These are phyloP conservation scores for Macadamia tetraphylla DNA, from an alignment of 164 flowering plant species.

Conservation along the genomic window DNA sequence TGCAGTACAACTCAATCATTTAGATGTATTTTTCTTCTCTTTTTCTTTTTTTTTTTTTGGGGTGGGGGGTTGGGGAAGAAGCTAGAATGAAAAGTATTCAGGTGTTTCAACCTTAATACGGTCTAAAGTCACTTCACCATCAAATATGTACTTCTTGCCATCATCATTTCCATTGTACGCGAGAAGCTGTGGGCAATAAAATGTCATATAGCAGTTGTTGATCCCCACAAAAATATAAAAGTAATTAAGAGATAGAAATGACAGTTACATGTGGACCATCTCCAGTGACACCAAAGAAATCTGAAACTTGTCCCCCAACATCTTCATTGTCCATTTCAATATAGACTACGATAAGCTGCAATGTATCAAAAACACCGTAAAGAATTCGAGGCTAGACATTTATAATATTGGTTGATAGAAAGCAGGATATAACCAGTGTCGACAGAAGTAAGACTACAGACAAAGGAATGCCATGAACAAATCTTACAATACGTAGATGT, in stretches of 20 bases:
- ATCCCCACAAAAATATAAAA: slow-evolving; percentile 4
- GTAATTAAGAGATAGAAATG: background rate
- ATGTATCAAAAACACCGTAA: background rate
- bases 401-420: background rate
- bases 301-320: slow-evolving; percentile 82
- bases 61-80: background rate
- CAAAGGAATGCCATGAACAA: too few relatives aligned
- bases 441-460: too few relatives aligned
- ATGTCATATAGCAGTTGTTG: background rate
- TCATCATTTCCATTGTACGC: slow-evolving; percentile 79
- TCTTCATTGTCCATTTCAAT: slow-evolving; percentile 84
- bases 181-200: slow-evolving; percentile 42
- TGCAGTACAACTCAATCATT: background rate
- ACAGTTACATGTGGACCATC: slow-evolving; percentile 53
- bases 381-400: background rate
- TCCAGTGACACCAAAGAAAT: slow-evolving; percentile 78
- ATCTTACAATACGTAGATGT: too few relatives aligned
- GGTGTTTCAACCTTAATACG: slow-evolving; percentile 54
- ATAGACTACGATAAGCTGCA: slow-evolving; percentile 78
- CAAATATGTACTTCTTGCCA: slow-evolving; percentile 52
- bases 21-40: too few relatives aligned
- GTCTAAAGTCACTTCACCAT: slow-evolving; percentile 57
- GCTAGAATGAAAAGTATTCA: background rate
- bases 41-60: too few relatives aligned
- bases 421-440: background rate